Evolutionary conservation across 2,329 filamentous ascomycete genomes (phyloP), one percentile per base, ranked within the genome.

Genomic region (Ceratocystis huliohia): DNA sequence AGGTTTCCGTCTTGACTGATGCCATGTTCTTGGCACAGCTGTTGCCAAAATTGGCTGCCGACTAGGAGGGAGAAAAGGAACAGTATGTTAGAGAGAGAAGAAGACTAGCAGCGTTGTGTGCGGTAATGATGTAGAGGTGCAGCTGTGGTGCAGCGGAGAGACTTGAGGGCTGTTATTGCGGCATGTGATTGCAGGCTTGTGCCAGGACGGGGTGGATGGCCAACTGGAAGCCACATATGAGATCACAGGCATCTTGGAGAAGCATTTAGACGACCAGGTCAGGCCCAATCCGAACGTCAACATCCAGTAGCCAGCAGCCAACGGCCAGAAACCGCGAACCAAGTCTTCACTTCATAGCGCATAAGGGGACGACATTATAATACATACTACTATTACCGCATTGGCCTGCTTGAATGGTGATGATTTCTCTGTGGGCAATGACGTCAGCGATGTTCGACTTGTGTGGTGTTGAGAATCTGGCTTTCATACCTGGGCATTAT

Each of bases 11-110:
- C 91, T 75, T 94, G 91, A 73, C 88, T 96, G 79, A 99, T 99
- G 69, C 95, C 94, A 75, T 99, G 94, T 78, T 99, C 94, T 75
- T 93, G 88, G 77, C 94, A 99, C 68, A 97, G 84, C 78, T 97
- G 94, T 76, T 97, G 93, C 94, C 94, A 99, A 79, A 99, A 99
- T 75, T 97, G 91, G 73, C 90, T 93, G 68, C 94, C 94, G 76
- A 97, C 91, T 96, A 70, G 69, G 84, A 85, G 25, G 37, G 59
- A 84, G 84, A 25, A 41, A 50, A 41, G 6, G 20, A 28, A 5
- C 30, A 6, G 17, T 7, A 22, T 6, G 64, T 65, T 61, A 59
- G 41, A 56, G 61, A 41, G 8, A 37, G 56, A 37, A 10, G 3
- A 53, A 53, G 25, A 41, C 37, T 25, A n/a, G 5, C 22, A 15